Conservation (phyloP, 1,284 basidiomycete genomes). For the Cystobasidium slooffiae region DNA sequence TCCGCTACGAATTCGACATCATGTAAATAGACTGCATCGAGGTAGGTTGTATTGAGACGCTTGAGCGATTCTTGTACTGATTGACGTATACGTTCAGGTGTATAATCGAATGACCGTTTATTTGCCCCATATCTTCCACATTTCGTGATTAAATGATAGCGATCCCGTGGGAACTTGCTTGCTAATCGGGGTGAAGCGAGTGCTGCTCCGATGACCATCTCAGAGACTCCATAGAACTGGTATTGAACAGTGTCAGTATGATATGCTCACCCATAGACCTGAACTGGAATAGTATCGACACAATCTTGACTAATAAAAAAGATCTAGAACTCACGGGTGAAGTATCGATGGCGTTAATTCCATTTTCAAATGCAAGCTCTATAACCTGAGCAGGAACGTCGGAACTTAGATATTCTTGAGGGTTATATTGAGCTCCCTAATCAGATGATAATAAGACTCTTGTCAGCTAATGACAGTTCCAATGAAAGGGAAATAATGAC, state of each 20-base stretch:
- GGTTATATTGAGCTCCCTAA: constrained; percentile 34
- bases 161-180: constrained; percentile 74
- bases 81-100: constrained; percentile 69
- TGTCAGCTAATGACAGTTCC: not conserved
- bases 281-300: not conserved
- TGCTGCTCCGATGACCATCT: constrained; percentile 74
- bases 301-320: constrained; percentile 46
- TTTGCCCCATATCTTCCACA: constrained; percentile 79
- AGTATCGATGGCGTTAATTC: constrained; percentile 85
- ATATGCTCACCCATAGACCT: not conserved
- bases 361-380: constrained; percentile 64
- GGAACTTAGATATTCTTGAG: constrained; percentile 18
- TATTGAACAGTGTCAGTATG: constrained; percentile 44
- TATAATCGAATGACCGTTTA: constrained; percentile 74
- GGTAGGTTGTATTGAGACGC: constrained; percentile 76
- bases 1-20: constrained; percentile 86
- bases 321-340: constrained; percentile 58
- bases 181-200: constrained; percentile 69
- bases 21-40: constrained; percentile 87
- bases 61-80: constrained; percentile 74
- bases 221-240: constrained; percentile 85
- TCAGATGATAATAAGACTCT: no score
- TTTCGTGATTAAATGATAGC: constrained; percentile 89
- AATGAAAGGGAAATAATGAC: not conserved
- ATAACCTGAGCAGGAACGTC: constrained; percentile 42